Percentiles rank a stretch among this genome's conserved stretches.
Evolutionary conservation across 352 stramenopile species (phyloP).

Genomic region (Phytophthora pini): DNA sequence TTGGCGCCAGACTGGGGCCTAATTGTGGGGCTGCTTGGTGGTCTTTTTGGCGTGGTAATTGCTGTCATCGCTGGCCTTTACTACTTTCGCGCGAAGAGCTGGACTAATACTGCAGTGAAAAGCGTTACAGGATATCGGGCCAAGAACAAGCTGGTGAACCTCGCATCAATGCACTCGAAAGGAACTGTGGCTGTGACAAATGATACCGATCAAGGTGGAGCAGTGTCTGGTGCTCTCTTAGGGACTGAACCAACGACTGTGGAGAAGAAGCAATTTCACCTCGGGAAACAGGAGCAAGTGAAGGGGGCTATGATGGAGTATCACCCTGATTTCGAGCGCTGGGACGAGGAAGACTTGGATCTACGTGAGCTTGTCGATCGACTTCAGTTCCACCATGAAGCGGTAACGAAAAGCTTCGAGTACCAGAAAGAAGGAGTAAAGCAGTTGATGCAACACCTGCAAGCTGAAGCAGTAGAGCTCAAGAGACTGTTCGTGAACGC

Average conservation of each 20-base stretch:
- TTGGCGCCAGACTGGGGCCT: slow-evolving; percentile 90
- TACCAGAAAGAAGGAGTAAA: slow-evolving; percentile 73
- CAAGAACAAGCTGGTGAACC: slow-evolving; percentile 61
- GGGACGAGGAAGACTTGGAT: slow-evolving; percentile 81
- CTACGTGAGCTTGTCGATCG: slow-evolving; percentile 78
- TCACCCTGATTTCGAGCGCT: slow-evolving; percentile 60
- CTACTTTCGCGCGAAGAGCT: slow-evolving; percentile 87
- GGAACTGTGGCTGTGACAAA: slow-evolving; percentile 56
- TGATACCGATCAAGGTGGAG: slow-evolving; percentile 16
- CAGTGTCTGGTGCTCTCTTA: slow-evolving; percentile 6
- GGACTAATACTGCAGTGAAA: slow-evolving; percentile 53
- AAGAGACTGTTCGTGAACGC: slow-evolving; percentile 74
- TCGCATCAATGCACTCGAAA: slow-evolving; percentile 74
- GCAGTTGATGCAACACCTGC: slow-evolving; percentile 69
- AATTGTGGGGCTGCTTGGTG: slow-evolving; percentile 77
- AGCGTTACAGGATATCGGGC: slow-evolving; percentile 51
- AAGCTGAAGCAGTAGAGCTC: slow-evolving; percentile 67
- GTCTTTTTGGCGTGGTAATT: slow-evolving; percentile 76
- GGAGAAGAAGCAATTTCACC: slow-evolving; percentile 27
- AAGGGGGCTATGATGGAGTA: slow-evolving; percentile 43
- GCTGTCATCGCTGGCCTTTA: slow-evolving; percentile 81
- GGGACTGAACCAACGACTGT: slow-evolving; percentile 15
- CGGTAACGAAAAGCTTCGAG: slow-evolving; percentile 75
- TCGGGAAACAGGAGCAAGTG: slow-evolving; percentile 13
- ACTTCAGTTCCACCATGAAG: slow-evolving; percentile 82